These are phyloP conservation scores for Volvox reticuliferus DNA, from an alignment of 139 green algal species.

Conservation along the genomic window DNA sequence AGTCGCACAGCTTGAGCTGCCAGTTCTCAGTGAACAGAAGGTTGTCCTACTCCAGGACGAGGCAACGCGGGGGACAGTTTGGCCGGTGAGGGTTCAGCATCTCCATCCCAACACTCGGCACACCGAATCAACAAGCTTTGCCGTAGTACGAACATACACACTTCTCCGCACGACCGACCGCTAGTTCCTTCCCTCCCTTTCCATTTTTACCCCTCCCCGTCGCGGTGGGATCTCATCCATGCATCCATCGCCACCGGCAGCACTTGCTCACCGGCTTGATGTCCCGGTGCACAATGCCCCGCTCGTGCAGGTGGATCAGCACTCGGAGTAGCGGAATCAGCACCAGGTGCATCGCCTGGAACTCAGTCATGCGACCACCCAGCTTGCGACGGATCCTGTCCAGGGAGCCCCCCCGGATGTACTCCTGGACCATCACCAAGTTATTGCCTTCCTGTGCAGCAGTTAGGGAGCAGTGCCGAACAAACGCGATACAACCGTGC, in stretches of 20 bases:
- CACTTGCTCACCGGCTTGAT: conserved; percentile 36
- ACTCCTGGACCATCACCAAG: conserved; percentile 60
- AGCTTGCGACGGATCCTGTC: conserved; percentile 46
- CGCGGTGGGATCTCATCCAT: too few species aligned
- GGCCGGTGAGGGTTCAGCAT: too few species aligned
- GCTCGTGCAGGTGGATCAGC: conserved; percentile 51
- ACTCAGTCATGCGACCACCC: conserved; percentile 58
- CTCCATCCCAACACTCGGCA: too few species aligned
- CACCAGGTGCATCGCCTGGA: conserved; percentile 61
- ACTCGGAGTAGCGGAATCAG: conserved; percentile 60
- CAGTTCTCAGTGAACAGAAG: conserved; percentile 38
- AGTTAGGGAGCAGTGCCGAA: too few species aligned
- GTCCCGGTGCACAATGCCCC: conserved; percentile 18
- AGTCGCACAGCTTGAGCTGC: conserved; percentile 45
- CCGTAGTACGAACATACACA: too few species aligned
- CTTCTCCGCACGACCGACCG: too few species aligned
- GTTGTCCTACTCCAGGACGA: conserved; percentile 22
- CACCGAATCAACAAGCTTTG: too few species aligned
- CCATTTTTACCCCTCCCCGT: too few species aligned
- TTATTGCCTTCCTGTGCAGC: conserved; percentile 9
- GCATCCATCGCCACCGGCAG: too few species aligned
- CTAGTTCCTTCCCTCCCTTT: too few species aligned
- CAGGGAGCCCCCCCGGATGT: conserved; percentile 57
- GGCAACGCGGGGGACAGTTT: too few species aligned
- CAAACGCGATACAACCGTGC: too few species aligned